Percentiles rank a stretch among this genome's conserved stretches.
These are phyloP conservation scores for Cutaneotrichosporon cutaneum DNA, from an alignment of 1,284 basidiomycete species.

Conservation along the genomic window DNA sequence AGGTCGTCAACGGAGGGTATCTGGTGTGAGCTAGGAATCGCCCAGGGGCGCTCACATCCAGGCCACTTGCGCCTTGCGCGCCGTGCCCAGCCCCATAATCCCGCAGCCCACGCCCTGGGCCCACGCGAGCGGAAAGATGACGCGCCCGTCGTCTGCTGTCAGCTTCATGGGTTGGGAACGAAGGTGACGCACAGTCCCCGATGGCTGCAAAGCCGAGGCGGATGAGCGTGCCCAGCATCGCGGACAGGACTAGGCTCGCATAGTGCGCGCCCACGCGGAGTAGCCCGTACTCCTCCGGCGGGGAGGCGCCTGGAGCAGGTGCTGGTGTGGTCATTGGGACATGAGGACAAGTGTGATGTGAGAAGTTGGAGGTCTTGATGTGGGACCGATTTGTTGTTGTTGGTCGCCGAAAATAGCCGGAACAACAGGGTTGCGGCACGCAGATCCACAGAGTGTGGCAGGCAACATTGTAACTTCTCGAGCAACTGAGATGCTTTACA, in stretches of 20 bases:
- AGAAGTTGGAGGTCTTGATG: neutral
- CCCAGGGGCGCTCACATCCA: slow-evolving; percentile 62
- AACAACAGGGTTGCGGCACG: neutral
- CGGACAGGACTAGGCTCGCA: slow-evolving; percentile 69
- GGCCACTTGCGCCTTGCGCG: slow-evolving; percentile 67
- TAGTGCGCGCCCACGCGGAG: slow-evolving; percentile 41
- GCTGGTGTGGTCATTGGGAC: neutral
- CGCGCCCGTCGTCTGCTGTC: slow-evolving; percentile 57
- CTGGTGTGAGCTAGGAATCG: slow-evolving; percentile 54
- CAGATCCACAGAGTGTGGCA: too few relatives aligned
- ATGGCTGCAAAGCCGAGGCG: slow-evolving; percentile 72
- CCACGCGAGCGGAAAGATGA: slow-evolving; percentile 82
- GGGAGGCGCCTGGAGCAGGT: neutral
- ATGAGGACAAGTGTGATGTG: neutral
- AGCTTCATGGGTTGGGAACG: neutral
- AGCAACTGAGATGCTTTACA: too few relatives aligned
- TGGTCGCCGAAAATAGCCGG: neutral
- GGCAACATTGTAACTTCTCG: too few relatives aligned
- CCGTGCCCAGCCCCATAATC: slow-evolving; percentile 79
- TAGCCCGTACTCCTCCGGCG: neutral
- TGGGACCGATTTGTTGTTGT: neutral
- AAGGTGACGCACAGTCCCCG: slow-evolving; percentile 48
- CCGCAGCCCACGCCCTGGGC: slow-evolving; percentile 86
- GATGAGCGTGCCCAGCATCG: slow-evolving; percentile 74
- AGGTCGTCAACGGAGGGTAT: slow-evolving; percentile 83